Conservation (phyloP, 2,329 filamentous ascomycete species). For the Plectosphaerella cucumerina region DNA sequence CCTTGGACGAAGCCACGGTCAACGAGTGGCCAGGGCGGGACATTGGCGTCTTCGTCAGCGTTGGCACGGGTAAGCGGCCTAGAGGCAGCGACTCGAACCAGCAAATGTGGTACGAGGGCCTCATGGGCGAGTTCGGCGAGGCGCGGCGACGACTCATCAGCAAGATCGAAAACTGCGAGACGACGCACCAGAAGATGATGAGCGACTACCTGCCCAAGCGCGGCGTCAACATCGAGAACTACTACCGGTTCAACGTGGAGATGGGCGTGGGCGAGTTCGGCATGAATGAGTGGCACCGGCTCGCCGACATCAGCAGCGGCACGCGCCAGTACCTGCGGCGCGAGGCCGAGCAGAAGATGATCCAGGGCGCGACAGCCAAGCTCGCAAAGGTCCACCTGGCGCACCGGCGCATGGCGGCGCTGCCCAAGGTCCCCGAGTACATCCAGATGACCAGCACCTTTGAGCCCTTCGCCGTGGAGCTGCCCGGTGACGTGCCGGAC, state of each 20-base stretch:
- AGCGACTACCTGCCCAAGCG: slow-evolving; percentile 72
- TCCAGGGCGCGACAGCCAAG: slow-evolving; percentile 71
- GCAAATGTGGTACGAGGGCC: slow-evolving; percentile 89
- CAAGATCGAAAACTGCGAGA: slow-evolving; percentile 95
- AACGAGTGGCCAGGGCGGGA: slow-evolving; percentile 97
- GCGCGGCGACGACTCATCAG: slow-evolving; percentile 77
- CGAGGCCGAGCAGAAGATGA: slow-evolving; percentile 71
- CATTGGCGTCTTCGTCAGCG: slow-evolving; percentile 84
- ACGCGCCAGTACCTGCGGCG: slow-evolving; percentile 79
- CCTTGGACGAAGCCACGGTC: slow-evolving; percentile 82
- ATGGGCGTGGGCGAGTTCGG: slow-evolving; percentile 94
- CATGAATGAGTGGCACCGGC: slow-evolving; percentile 95
- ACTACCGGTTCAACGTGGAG: slow-evolving; percentile 95
- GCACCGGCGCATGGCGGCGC: slow-evolving; percentile 60
- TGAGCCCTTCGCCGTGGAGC: slow-evolving; percentile 50
- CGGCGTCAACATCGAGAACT: slow-evolving; percentile 81
- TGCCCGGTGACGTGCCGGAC: slow-evolving; percentile 51
- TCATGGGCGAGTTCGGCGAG: slow-evolving; percentile 89
- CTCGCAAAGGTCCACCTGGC: slow-evolving; percentile 79
- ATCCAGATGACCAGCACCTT: slow-evolving; percentile 35
- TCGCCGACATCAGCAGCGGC: slow-evolving; percentile 92
- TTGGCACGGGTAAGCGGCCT: slow-evolving; percentile 87
- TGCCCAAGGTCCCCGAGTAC: slow-evolving; percentile 37
- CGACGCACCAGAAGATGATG: slow-evolving; percentile 82
- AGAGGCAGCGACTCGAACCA: slow-evolving; percentile 61